Evolutionary conservation across 208 protist genomes (phyloP), one percentile per base, ranked within the genome.

Genomic region (Leishmania braziliensis): DNA sequence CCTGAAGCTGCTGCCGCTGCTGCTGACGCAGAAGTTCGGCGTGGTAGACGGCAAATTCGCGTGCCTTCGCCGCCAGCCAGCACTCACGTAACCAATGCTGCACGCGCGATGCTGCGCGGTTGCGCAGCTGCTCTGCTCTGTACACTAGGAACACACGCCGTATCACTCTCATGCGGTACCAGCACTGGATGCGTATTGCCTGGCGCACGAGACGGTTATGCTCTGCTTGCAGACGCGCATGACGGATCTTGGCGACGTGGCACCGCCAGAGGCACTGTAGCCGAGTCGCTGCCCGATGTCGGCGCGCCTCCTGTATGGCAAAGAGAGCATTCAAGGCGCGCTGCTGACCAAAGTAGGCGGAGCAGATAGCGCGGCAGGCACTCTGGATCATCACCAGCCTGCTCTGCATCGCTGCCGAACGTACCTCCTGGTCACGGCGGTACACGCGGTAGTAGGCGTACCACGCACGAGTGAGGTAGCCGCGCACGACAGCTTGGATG

Each of bases 361-460:
- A 69, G 91, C 69, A 84, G 36, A 91, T 80, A 29, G 82, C 82
- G 39, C 93, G 80, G 33, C 86, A 88, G 50, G 83, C 86, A 69
- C 85, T 77, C 81, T 98, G 95, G 14, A 98, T 89, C 60, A 92
- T n/a, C 16, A 83, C 83, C 62, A 96, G 78, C 56, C 76, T 76
- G 50, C 86, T 87, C 84, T 93, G 88, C 81, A 86, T 95, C 58
- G 82, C 90, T 33, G 93, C 92, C 5, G 89, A 92, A 56, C 86
- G 88, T 72, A 96, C 83, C 58, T 92, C 88, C 84, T 95, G 89
- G 51, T 96, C 84, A 53, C 91, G 90, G 36, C 90, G 89, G 78
- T 93, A 92, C n/a, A 82, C 88, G 39, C 91, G 91, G 84, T 95
- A 95, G 89, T 96, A 95, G 16, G 86, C 72, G 79, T 95, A 95